Base-by-base conservation (phyloP, 2,329 filamentous ascomycete species). In the Aureobasidium sp. region DNA sequence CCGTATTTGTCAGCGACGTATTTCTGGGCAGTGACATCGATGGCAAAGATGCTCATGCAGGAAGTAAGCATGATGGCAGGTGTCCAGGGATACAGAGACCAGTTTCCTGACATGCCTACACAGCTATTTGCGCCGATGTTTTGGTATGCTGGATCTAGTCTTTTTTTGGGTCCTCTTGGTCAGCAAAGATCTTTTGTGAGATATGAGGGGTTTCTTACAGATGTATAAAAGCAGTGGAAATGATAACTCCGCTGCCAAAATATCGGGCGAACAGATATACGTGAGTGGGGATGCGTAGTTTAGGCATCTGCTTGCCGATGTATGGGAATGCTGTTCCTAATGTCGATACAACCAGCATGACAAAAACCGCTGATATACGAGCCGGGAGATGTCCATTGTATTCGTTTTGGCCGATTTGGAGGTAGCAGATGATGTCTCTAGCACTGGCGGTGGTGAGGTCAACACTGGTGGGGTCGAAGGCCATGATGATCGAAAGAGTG, bases 171-270 rank as follows among this genome's bases (percentile, higher is more conserved):
- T 45, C 4, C 13, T 27, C 10, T 13, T 4, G 2, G 19, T 45
- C 8, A 45, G 42, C 21, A 4, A 15, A 7, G 2, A 37, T 3
- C 33, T 37, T 37, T 3, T 17, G 33, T 37, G 11, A 4, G 13
- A 17, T 3, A 37, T 31, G 6, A 31, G 9, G 2, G 17, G 1
- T 11, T 4, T 46, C 45, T 49, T 49, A 49, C 47, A 51, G 10
- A 25, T 51, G 47, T 23, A 51, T 51, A 72, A 95, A 96, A 0
- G 92, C 90, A 1, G 93, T 97, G 7, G 89, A 88, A 65, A 96
- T 83, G 69, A 97, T 96, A 64, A 96, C 91, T 45, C 93, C 93
- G 0, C 90, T 94, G 65, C 93, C 93, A 70, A 96, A 90, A 74
- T 93, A 96, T 72, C 95, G 96, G 65, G 88, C 88, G 59, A 93